Conservation (phyloP, 352 stramenopile species). For the Pythium monospermum region DNA sequence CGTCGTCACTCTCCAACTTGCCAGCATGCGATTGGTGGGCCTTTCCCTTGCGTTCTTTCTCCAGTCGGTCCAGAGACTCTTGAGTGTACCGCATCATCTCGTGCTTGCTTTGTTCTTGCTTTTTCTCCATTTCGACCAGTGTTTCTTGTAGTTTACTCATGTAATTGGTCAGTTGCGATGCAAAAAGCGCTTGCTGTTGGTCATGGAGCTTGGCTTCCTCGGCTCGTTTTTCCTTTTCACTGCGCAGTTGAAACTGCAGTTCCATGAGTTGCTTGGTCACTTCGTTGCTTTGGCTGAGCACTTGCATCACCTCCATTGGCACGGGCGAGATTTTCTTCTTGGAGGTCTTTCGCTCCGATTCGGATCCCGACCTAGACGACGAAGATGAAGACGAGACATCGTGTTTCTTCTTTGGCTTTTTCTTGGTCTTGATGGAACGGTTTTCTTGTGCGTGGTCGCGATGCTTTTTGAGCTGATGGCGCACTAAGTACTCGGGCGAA, state of each 20-base stretch:
- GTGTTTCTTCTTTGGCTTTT: constrained; percentile 21
- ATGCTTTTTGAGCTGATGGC: constrained; percentile 64
- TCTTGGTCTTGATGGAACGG: constrained; percentile 7
- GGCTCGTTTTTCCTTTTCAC: constrained; percentile 44
- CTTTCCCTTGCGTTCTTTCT: constrained; percentile 29
- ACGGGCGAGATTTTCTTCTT: constrained; percentile 17
- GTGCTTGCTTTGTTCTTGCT: constrained; percentile 51
- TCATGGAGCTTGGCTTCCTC: constrained; percentile 39
- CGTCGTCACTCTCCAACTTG: constrained; percentile 45
- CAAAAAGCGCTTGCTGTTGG: constrained; percentile 48
- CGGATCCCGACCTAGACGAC: constrained; percentile 2
- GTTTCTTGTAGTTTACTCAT: constrained; percentile 57
- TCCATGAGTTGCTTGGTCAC: constrained; percentile 47
- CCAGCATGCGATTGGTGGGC: constrained; percentile 28
- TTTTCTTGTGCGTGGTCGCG: constrained; percentile 4
- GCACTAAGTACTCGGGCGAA: constrained; percentile 63
- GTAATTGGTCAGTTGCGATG: constrained; percentile 40
- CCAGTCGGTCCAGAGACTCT: constrained; percentile 37
- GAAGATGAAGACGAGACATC: constrained; percentile 12
- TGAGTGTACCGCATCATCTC: constrained; percentile 66
- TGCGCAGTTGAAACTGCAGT: constrained; percentile 49
- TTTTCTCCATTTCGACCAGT: constrained; percentile 59
- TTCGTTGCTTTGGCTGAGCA: constrained; percentile 50
- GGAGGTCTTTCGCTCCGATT: constrained; percentile 13
- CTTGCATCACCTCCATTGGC: constrained; percentile 33